Evolutionary conservation across 345 rosid species (phyloP).

Genomic region (Salix suchowensis): DNA sequence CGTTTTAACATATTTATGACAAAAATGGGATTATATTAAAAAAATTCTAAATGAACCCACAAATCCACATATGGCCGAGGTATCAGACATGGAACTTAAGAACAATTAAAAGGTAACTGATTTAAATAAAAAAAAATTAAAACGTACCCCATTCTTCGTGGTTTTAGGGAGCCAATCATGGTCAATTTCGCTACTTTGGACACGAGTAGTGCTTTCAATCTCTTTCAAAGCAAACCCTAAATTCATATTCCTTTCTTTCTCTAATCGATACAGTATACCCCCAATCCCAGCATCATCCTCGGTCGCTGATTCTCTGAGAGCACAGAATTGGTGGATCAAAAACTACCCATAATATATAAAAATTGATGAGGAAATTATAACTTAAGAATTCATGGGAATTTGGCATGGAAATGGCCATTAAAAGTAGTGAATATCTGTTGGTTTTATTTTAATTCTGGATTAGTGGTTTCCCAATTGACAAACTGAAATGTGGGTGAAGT

Average conservation of each 20-base stretch:
- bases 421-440: not conserved
- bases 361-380: constrained; percentile 1
- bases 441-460: not conserved
- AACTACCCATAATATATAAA: not conserved
- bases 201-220: constrained; percentile 30
- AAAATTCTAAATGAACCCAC: not conserved
- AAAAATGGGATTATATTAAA: not conserved
- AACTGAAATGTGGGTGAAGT: not conserved
- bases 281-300: constrained; percentile 62
- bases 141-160: constrained; percentile 46
- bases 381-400: not conserved
- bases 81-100: not conserved
- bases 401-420: not conserved
- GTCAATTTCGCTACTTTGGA: constrained; percentile 18
- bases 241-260: constrained; percentile 70
- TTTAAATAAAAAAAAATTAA: constrained; percentile 2
- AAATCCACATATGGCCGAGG: not conserved
- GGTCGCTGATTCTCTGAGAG: constrained; percentile 45
- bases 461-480: not conserved
- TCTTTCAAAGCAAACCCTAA: constrained; percentile 54
- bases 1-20: not conserved
- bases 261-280: constrained; percentile 75
- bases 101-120: not conserved
- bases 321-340: constrained; percentile 15
- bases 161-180: constrained; percentile 35